Percentiles rank a stretch among this genome's conserved stretches.
Conservation (phyloP, 768 basidiomycete genomes). For the Ramaria rubella region DNA sequence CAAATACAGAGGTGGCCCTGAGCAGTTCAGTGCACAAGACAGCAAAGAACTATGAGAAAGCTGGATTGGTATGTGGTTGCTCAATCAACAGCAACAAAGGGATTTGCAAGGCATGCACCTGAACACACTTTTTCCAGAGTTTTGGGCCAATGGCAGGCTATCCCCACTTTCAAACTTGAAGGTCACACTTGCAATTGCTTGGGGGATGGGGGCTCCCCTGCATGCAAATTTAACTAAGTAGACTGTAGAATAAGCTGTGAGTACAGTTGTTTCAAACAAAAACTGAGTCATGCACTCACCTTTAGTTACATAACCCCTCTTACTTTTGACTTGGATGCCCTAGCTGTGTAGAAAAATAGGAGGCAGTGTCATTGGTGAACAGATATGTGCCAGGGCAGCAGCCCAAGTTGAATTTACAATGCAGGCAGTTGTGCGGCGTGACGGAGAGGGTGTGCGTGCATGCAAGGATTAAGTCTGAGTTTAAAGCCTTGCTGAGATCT, state of each 20-base stretch:
- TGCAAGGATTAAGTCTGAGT: slow-evolving; percentile 63
- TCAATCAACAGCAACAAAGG: slow-evolving; percentile 41
- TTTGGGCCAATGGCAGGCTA: slow-evolving; percentile 99
- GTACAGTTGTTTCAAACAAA: too few species aligned
- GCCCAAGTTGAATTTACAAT: slow-evolving; percentile 78
- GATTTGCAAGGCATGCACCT: slow-evolving; percentile 45
- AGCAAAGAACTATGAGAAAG: slow-evolving; percentile 56
- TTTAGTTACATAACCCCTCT: too few species aligned
- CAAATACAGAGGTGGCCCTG: slow-evolving; percentile 26
- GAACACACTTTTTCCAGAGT: slow-evolving; percentile 55
- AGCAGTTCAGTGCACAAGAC: slow-evolving; percentile 31
- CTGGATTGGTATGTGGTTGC: slow-evolving; percentile 87
- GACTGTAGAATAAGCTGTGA: too few species aligned
- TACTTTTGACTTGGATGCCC: too few species aligned
- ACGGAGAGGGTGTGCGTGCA: slow-evolving; percentile 35
- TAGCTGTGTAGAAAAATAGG: too few species aligned
- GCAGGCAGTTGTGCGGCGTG: slow-evolving; percentile 67
- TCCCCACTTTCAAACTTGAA: too few species aligned
- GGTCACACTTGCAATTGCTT: too few species aligned
- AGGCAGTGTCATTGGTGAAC: slow-evolving; percentile 61
- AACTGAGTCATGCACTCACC: too few species aligned
- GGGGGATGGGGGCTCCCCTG: too few species aligned
- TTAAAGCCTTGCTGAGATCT: slow-evolving; percentile 9
- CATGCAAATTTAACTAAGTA: too few species aligned
- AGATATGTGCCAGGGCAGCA: slow-evolving; percentile 83